Evolutionary conservation across 768 basidiomycete genomes (phyloP), one percentile per base, ranked within the genome.

Genomic region (Suillus cothurnatus): DNA sequence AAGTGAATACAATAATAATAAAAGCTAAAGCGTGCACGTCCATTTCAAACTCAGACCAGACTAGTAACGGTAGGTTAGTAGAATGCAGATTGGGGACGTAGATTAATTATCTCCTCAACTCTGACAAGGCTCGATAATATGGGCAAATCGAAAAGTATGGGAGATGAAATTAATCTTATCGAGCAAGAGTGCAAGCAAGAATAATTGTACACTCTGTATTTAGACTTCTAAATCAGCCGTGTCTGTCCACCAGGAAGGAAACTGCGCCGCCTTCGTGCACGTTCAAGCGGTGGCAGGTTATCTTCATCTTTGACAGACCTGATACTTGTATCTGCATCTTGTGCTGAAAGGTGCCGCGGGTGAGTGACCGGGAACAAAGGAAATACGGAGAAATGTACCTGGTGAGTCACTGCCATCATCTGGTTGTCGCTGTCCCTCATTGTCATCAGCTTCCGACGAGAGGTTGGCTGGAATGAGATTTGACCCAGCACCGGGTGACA

Each of bases 231-330:
- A 41, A 74, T 6, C 15, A 76, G 73, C 17, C 71, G 70, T 32
- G 67, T 72, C 62, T 76, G 75, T 61, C 75, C 76, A 26, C 77
- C 70, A 2, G 75, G 70, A 9, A 82, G 69, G 23, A 75, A 69
- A 61, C 78, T 82, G 67, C 79, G 66, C 66, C 83, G 84, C 60
- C 87, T 82, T 64, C 87, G 80, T 39, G 89, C 91, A 68, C 85
- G 83, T 75, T 93, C 91, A 41, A 93, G 77, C 1, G 91, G 91
- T 6, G 90, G 82, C 32, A 93, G 69, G 64, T 84, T 82, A 38
- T 89, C 87, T 41, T 85, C 85, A 4, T 84, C 85, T 82, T 67
- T 68, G 53, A 26, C 26, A 14, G 71, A 63, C 28, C 65, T 64
- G 21, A 67, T 66, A 50, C 76, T 76, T 1, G 52, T 9, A 50